phyloP scores from a whole-genome alignment of 768 basidiomycete species.

The Coprinopsis strossmayeri region DNA sequence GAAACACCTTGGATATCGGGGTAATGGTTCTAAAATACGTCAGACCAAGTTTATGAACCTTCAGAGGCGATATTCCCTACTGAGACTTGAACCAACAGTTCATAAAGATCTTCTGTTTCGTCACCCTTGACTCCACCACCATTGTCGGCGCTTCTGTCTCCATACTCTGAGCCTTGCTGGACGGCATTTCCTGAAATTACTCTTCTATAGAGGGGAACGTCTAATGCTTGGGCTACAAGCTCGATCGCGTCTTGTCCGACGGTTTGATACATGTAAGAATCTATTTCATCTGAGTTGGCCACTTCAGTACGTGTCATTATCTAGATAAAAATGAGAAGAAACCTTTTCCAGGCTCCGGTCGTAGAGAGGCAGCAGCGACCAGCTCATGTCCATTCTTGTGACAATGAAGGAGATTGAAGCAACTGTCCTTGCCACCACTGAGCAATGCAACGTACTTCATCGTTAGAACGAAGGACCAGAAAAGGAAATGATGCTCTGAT shows the following conservation, averaged over 20 bases:
- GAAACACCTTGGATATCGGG: slow-evolving; percentile 84
- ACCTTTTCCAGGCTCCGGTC: slow-evolving; percentile 86
- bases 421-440: slow-evolving; percentile 97
- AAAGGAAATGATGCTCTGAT: slow-evolving; percentile 11
- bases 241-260: slow-evolving; percentile 94
- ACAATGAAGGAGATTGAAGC: slow-evolving; percentile 92
- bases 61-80: slow-evolving; percentile 33
- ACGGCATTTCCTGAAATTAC: slow-evolving; percentile 79
- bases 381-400: slow-evolving; percentile 80
- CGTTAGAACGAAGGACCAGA: not conserved
- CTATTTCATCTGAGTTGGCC: slow-evolving; percentile 79
- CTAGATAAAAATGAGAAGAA: slow-evolving; percentile 20
- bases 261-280: slow-evolving; percentile 99
- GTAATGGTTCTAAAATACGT: slow-evolving; percentile 29
- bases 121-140: slow-evolving; percentile 61
- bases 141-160: slow-evolving; percentile 46
- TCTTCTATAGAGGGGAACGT: slow-evolving; percentile 77
- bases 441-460: slow-evolving; percentile 95
- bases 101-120: slow-evolving; percentile 92
- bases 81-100: slow-evolving; percentile 68
- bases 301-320: not conserved
- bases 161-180: slow-evolving; percentile 83
- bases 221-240: slow-evolving; percentile 77
- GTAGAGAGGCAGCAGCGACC: slow-evolving; percentile 81
- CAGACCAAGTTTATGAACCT: not conserved